phyloP scores from a whole-genome alignment of 2,329 filamentous ascomycete genomes.

The Monosporascus sp. region DNA sequence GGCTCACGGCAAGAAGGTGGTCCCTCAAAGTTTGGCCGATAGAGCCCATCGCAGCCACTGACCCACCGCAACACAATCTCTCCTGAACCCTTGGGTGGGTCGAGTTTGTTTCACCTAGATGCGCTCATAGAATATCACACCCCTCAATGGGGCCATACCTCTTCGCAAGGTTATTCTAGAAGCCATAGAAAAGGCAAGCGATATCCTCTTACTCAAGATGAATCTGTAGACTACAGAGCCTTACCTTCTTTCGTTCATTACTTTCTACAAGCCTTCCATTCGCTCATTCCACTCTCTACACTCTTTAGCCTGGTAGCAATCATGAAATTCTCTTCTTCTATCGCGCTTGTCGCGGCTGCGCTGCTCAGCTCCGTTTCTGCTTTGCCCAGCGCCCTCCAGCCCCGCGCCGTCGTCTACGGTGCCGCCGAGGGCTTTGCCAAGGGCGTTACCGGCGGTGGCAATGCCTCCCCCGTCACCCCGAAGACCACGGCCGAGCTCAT shows the following conservation, averaged over 20 bases:
- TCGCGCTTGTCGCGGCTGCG: not conserved
- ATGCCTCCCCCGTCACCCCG: conserved; percentile 46
- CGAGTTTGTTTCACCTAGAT: not conserved
- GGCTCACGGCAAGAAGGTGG: no score
- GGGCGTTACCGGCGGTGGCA: conserved; percentile 55
- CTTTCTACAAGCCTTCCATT: not conserved
- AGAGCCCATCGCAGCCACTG: not conserved
- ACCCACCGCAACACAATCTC: not conserved
- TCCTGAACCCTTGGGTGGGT: not conserved
- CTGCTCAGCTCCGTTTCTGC: not conserved
- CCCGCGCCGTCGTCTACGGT: conserved; percentile 24
- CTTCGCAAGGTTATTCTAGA: no score
- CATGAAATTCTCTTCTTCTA: not conserved
- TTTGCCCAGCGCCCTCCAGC: not conserved
- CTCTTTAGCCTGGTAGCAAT: not conserved
- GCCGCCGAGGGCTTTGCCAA: conserved; percentile 36
- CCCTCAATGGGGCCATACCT: not conserved
- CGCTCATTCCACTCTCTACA: not conserved
- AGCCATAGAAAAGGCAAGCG: no score
- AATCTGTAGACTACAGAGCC: not conserved
- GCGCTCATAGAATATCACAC: not conserved
- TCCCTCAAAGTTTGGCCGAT: no score
- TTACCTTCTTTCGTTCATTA: not conserved
- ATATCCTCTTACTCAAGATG: no score
- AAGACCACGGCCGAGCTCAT: conserved; percentile 48